phyloP scores from a whole-genome alignment of 2,329 filamentous ascomycete species.

The Fusarium sp. region DNA sequence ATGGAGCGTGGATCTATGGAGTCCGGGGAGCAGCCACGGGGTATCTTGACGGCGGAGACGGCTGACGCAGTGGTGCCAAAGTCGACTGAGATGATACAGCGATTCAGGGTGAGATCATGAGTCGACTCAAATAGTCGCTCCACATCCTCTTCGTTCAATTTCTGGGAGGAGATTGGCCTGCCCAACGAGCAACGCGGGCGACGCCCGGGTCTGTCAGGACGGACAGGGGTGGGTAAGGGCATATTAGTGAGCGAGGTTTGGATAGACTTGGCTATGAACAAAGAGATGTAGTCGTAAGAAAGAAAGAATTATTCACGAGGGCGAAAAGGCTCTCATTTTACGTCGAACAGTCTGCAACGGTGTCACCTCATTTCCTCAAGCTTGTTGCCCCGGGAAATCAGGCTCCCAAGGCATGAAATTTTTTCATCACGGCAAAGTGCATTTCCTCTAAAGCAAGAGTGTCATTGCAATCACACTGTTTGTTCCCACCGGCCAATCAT shows the following conservation, averaged over 20 bases:
- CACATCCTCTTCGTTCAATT: background rate
- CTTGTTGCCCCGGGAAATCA: background rate
- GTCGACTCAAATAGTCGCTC: background rate
- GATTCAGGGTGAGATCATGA: background rate
- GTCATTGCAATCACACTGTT: background rate
- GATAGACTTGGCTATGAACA: background rate
- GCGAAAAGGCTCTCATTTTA: background rate
- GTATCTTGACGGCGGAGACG: background rate
- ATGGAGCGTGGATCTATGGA: background rate
- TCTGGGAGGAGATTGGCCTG: background rate
- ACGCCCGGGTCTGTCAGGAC: background rate
- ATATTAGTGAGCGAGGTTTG: background rate
- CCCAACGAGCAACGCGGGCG: background rate
- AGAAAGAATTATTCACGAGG: background rate
- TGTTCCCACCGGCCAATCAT: background rate
- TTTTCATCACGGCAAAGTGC: background rate
- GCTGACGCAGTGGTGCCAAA: slow-evolving; percentile 10
- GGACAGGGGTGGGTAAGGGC: background rate
- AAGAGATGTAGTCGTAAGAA: background rate
- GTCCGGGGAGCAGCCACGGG: background rate
- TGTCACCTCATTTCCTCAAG: background rate
- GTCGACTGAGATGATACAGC: background rate
- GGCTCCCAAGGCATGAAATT: background rate
- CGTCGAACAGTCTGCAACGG: background rate
- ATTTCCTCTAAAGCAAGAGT: background rate